Conservation (phyloP, 2,329 filamentous ascomycete species). For the Orbilia javanica region DNA sequence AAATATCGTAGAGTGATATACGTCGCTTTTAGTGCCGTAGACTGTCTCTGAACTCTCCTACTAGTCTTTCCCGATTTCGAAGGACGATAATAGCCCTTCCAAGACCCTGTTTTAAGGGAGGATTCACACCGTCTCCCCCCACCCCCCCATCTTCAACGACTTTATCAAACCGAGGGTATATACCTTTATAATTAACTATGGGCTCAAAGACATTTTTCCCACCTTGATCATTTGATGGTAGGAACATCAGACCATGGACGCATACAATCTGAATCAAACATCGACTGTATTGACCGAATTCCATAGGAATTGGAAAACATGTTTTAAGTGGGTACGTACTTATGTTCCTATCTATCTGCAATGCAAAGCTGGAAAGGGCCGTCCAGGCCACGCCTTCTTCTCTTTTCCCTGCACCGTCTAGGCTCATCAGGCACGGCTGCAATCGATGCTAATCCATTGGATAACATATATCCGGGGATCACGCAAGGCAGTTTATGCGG, state of each 20-base stretch:
- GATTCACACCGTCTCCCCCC: not conserved
- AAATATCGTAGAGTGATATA: not conserved
- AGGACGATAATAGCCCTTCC: not conserved
- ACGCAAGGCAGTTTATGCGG: not conserved
- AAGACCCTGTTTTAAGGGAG: not conserved
- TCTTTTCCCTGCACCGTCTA: too few species aligned
- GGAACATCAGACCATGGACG: constrained; percentile 14
- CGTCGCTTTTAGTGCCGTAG: not conserved
- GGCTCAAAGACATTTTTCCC: not conserved
- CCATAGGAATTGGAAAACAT: not conserved
- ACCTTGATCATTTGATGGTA: not conserved
- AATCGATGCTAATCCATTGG: constrained; percentile 27
- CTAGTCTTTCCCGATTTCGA: not conserved
- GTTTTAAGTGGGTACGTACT: not conserved
- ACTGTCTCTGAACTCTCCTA: not conserved
- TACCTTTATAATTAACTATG: not conserved
- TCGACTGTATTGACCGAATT: constrained; percentile 1
- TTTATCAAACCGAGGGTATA: not conserved
- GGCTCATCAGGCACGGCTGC: constrained; percentile 16
- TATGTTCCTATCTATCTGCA: not conserved
- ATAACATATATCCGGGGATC: not conserved
- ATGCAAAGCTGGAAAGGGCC: constrained; percentile 1
- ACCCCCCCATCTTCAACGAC: not conserved
- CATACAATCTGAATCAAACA: constrained; percentile 15
- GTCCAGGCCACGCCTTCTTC: not conserved